phyloP scores from a whole-genome alignment of 2,329 filamentous ascomycete species.

The Claviceps pusilla region DNA sequence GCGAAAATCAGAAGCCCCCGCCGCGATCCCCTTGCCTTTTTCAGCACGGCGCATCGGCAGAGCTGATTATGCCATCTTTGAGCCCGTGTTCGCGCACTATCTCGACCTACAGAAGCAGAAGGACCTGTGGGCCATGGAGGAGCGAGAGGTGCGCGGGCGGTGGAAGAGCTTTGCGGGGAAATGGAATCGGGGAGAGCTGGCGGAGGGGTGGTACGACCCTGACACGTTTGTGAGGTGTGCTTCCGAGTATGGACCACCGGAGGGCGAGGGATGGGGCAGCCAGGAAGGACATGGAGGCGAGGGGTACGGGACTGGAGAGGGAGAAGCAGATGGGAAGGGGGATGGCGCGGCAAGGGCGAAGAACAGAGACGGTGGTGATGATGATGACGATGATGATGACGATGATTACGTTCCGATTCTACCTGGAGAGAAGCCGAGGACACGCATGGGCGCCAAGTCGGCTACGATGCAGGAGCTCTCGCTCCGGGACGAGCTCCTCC shows the following conservation, averaged over 20 bases:
- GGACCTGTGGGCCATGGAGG: conserved; percentile 51
- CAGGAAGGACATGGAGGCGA: background rate
- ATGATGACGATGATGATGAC: conserved; percentile 26
- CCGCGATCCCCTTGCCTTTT: conserved; percentile 39
- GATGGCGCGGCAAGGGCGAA: background rate
- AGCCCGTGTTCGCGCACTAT: conserved; percentile 66
- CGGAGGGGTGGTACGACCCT: conserved; percentile 87
- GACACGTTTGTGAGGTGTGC: conserved; percentile 38
- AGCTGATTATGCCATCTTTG: conserved; percentile 49
- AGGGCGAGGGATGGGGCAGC: background rate
- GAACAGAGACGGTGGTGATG: background rate
- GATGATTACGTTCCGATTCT: conserved; percentile 40
- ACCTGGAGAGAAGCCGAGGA: conserved; percentile 8
- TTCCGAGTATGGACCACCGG: conserved; percentile 11
- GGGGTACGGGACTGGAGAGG: conserved; percentile 1
- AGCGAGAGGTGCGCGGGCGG: conserved; percentile 62
- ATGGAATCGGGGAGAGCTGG: conserved; percentile 83
- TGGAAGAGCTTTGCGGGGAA: conserved; percentile 89
- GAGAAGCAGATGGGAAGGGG: conserved; percentile 7
- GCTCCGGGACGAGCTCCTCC: conserved; percentile 34
- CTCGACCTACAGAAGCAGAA: conserved; percentile 76
- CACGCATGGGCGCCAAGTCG: conserved; percentile 40
- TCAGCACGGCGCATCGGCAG: conserved; percentile 51
- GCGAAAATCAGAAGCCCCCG: background rate
- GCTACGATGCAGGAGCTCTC: conserved; percentile 63